phyloP scores from a whole-genome alignment of 495 filamentous ascomycete species.

The Penicillium goetzii region DNA sequence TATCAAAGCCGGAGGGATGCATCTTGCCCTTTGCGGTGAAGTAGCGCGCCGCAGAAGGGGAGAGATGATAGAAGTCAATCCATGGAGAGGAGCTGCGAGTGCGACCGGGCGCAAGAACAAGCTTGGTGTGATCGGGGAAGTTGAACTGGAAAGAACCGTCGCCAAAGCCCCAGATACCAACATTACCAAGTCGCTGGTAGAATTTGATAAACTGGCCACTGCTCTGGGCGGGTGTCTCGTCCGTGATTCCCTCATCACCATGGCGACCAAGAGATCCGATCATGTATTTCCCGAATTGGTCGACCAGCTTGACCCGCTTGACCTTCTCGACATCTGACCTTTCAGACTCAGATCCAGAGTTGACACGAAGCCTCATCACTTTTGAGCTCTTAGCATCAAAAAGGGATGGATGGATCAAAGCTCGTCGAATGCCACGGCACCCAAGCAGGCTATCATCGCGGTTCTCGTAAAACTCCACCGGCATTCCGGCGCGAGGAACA shows the following conservation, averaged over 20 bases:
- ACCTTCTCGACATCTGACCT: constrained; percentile 69
- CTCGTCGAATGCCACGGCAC: constrained; percentile 62
- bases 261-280: constrained; percentile 59
- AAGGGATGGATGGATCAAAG: constrained; percentile 60
- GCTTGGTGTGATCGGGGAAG: constrained; percentile 96
- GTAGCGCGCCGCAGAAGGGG: constrained; percentile 65
- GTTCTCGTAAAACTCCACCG: constrained; percentile 84
- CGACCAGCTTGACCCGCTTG: constrained; percentile 78
- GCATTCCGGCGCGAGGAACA: constrained; percentile 61
- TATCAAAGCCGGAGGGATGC: constrained; percentile 52
- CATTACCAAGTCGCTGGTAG: constrained; percentile 85
- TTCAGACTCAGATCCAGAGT: constrained; percentile 56
- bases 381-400: constrained; percentile 51
- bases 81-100: constrained; percentile 58
- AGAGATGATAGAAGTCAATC: constrained; percentile 85
- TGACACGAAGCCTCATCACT: constrained; percentile 50
- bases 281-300: constrained; percentile 97
- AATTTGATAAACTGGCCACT: constrained; percentile 75
- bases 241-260: constrained; percentile 46
- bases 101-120: constrained; percentile 74
- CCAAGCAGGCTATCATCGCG: constrained; percentile 52
- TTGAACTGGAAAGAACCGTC: constrained; percentile 94
- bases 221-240: constrained; percentile 36
- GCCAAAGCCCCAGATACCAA: constrained; percentile 85
- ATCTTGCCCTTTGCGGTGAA: constrained; percentile 65